A percentile compares a stretch with the other conserved stretches of the same genome.
These are phyloP conservation scores for Paxillus rubicundulus DNA, from an alignment of 768 basidiomycete genomes.

Conservation along the genomic window DNA sequence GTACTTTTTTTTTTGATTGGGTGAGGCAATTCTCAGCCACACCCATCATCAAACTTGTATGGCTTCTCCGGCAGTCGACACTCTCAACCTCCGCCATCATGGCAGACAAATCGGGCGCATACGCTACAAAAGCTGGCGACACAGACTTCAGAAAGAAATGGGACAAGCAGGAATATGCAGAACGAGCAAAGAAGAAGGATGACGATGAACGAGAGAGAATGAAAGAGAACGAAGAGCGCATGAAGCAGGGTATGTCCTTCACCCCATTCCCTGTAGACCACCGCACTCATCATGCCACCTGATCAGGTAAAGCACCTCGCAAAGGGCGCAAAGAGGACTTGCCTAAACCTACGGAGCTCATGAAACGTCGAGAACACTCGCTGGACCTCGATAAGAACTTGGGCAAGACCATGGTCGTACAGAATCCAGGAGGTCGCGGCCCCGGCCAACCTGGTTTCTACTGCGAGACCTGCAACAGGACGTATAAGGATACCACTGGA, in stretches of 20 bases:
- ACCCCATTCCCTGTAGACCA: background rate
- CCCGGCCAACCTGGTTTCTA: conserved; percentile 92
- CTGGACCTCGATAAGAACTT: conserved; percentile 95
- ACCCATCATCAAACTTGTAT: background rate
- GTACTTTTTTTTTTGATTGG: background rate
- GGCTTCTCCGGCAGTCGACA: background rate
- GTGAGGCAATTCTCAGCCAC: background rate
- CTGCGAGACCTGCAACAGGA: conserved; percentile 89
- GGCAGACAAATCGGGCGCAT: conserved; percentile 35
- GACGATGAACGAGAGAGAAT: conserved; percentile 77
- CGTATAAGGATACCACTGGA: conserved; percentile 89
- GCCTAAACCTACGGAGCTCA: conserved; percentile 90
- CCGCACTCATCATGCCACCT: background rate
- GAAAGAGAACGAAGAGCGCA: conserved; percentile 79
- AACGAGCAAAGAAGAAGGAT: conserved; percentile 80
- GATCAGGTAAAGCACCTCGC: conserved; percentile 76
- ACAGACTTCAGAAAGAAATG: conserved; percentile 87
- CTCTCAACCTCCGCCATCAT: conserved; percentile 10
- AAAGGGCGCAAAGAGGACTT: conserved; percentile 66
- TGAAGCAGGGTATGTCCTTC: conserved; percentile 67
- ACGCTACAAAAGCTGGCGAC: conserved; percentile 44
- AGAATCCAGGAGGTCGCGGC: conserved; percentile 76
- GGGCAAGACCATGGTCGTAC: conserved; percentile 92
- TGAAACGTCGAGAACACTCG: conserved; percentile 82
- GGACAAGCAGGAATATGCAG: conserved; percentile 91